phyloP scores from a whole-genome alignment of 1,284 basidiomycete species.

The Cryptococcus hybrid region DNA sequence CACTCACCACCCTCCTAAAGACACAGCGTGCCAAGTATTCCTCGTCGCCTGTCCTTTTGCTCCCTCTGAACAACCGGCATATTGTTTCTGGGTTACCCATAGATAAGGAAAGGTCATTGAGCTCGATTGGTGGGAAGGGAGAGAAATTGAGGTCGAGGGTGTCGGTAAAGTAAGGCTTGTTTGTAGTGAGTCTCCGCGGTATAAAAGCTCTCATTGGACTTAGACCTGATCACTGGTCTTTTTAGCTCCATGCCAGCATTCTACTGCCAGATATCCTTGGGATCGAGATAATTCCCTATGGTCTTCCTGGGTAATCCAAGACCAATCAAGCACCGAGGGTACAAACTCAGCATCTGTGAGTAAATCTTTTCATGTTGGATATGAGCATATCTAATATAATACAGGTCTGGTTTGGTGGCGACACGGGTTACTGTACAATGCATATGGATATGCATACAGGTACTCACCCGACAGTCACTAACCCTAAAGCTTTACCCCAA shows the following conservation, averaged over 20 bases:
- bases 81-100: slow-evolving; percentile 51
- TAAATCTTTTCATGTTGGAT: too few relatives aligned
- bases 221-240: background rate
- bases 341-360: too few relatives aligned
- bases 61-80: slow-evolving; percentile 60
- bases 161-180: slow-evolving; percentile 32
- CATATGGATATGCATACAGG: slow-evolving; percentile 53
- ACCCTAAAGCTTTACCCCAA: background rate
- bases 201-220: too few relatives aligned
- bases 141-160: slow-evolving; percentile 24
- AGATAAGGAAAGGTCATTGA: slow-evolving; percentile 54
- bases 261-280: slow-evolving; percentile 54
- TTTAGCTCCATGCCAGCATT: slow-evolving; percentile 57
- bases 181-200: slow-evolving; percentile 26
- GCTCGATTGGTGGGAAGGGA: slow-evolving; percentile 68
- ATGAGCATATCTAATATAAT: slow-evolving; percentile 52
- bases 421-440: slow-evolving; percentile 54
- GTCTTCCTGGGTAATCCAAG: slow-evolving; percentile 61
- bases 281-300: slow-evolving; percentile 61
- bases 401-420: slow-evolving; percentile 64
- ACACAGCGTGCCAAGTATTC: slow-evolving; percentile 25
- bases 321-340: background rate
- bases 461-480: slow-evolving; percentile 50
- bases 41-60: slow-evolving; percentile 60
- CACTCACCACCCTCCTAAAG: slow-evolving; percentile 51